Conservation (phyloP, 345 rosid genomes). For the Mercurialis annua region DNA sequence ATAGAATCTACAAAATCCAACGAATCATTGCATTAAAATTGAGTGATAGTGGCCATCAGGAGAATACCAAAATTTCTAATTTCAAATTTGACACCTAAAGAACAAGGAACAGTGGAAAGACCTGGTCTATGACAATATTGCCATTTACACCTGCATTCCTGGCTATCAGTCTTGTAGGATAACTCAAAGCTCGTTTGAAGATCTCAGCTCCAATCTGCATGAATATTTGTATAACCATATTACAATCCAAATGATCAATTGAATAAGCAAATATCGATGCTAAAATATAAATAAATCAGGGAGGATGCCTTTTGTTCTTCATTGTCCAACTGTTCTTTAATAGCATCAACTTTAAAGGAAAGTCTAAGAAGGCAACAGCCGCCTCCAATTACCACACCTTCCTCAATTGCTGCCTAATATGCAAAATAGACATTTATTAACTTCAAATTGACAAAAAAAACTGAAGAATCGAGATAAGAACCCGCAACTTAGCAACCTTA, state of each 20-base stretch:
- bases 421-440: conserved; percentile 20
- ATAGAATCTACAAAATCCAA: conserved; percentile 50
- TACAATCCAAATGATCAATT: background rate
- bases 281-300: background rate
- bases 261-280: background rate
- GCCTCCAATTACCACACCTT: conserved; percentile 92
- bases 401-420: conserved; percentile 84
- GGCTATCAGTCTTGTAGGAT: conserved; percentile 75
- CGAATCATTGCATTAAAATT: conserved; percentile 8
- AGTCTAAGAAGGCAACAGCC: conserved; percentile 84
- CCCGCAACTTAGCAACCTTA: conserved; percentile 45
- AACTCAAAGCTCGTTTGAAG: conserved; percentile 74
- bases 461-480: background rate
- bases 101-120: conserved; percentile 20
- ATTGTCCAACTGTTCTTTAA: conserved; percentile 65
- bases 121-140: conserved; percentile 72
- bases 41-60: background rate
- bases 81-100: background rate
- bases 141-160: conserved; percentile 84
- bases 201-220: conserved; percentile 88
- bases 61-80: background rate
- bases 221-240: background rate
- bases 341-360: conserved; percentile 56
- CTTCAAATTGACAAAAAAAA: background rate
- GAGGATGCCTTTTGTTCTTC: conserved; percentile 69